phyloP scores from a whole-genome alignment of 768 basidiomycete genomes.

The Panellus pusillus region DNA sequence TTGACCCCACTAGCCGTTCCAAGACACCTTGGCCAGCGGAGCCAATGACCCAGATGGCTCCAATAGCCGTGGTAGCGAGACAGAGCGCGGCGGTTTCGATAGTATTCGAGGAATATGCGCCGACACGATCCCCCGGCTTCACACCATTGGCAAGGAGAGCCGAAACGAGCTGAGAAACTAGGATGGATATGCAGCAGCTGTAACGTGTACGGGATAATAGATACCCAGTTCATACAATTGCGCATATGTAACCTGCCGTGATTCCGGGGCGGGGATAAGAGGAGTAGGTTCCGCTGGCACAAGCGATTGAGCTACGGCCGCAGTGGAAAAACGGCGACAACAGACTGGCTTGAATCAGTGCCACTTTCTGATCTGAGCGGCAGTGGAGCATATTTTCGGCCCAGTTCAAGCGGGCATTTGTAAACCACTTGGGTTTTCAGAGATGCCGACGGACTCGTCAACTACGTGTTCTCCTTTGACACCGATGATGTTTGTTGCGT shows the following conservation, averaged over 20 bases:
- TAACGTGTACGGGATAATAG: not conserved
- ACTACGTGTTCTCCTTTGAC: conserved; percentile 62
- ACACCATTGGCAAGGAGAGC: conserved; percentile 53
- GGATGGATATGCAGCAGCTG: not conserved
- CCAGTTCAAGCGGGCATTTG: conserved; percentile 68
- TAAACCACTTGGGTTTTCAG: conserved; percentile 73
- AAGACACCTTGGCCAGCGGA: conserved; percentile 82
- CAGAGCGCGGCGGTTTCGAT: conserved; percentile 70
- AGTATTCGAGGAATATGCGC: conserved; percentile 77
- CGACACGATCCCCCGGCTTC: conserved; percentile 68
- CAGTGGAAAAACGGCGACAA: conserved; percentile 25
- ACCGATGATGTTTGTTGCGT: conserved; percentile 60
- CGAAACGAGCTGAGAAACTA: conserved; percentile 58
- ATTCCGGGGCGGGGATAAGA: conserved; percentile 40
- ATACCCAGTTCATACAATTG: conserved; percentile 46
- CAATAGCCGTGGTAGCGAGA: conserved; percentile 68
- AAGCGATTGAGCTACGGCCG: conserved; percentile 18
- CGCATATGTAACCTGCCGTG: conserved; percentile 52
- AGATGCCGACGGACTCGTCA: conserved; percentile 51
- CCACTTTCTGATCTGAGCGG: conserved; percentile 56
- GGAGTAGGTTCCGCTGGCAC: conserved; percentile 63
- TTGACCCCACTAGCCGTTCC: conserved; percentile 52
- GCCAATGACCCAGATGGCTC: conserved; percentile 82
- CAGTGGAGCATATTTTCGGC: conserved; percentile 76
- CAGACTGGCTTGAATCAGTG: conserved; percentile 71